These are phyloP conservation scores for Begonia peltatifolia DNA, from an alignment of 306 rosid genomes.

Conservation along the genomic window DNA sequence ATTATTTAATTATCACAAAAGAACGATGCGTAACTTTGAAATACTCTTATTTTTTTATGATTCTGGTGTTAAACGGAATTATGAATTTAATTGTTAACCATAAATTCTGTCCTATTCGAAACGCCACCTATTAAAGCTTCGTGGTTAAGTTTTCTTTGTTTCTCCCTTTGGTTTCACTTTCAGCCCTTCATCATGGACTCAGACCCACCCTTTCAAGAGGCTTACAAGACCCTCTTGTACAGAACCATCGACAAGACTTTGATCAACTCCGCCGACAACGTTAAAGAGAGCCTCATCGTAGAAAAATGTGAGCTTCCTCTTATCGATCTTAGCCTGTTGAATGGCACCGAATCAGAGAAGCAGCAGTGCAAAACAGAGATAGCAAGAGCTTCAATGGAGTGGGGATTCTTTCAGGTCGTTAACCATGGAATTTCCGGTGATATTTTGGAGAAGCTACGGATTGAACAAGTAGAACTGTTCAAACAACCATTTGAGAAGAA, in stretches of 20 bases:
- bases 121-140: too few species aligned
- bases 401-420: slow-evolving; percentile 92
- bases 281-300: slow-evolving; percentile 5
- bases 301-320: slow-evolving; percentile 74
- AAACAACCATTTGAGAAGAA: slow-evolving; percentile 50
- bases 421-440: slow-evolving; percentile 65
- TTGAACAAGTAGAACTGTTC: slow-evolving; percentile 50
- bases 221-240: slow-evolving; percentile 45
- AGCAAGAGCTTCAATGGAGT: slow-evolving; percentile 65
- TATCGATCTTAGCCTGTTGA: slow-evolving; percentile 43
- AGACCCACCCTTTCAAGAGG: slow-evolving; percentile 80
- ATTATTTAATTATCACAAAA: too few species aligned
- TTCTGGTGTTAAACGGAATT: too few species aligned
- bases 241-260: slow-evolving; percentile 4
- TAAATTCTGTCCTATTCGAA: too few species aligned
- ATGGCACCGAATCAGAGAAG: slow-evolving; percentile 2
- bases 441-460: slow-evolving; percentile 35
- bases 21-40: too few species aligned
- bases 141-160: too few species aligned
- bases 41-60: too few species aligned
- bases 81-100: too few species aligned
- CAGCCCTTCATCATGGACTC: slow-evolving; percentile 35
- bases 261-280: not conserved
- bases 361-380: slow-evolving; percentile 53
- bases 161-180: not conserved